Conservation (phyloP, 768 basidiomycete genomes). For the Lanmaoa pseudosensibilis region DNA sequence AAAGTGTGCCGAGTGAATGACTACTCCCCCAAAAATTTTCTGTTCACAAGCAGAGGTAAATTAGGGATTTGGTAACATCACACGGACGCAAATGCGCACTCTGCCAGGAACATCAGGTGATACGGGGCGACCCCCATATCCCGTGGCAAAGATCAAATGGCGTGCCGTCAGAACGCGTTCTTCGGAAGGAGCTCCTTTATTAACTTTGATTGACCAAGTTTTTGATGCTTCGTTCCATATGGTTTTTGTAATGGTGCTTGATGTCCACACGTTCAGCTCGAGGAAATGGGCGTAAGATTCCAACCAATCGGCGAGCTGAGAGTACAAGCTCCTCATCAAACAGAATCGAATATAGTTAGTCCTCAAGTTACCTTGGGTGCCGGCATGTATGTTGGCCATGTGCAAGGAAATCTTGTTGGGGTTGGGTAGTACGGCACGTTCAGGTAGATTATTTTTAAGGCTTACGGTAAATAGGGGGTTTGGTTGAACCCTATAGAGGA, state of each 20-base stretch:
- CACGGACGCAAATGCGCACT: background rate
- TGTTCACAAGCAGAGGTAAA: constrained; percentile 5
- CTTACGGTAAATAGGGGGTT: constrained; percentile 48
- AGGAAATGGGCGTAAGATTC: constrained; percentile 54
- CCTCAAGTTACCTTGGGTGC: constrained; percentile 40
- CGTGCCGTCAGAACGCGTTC: constrained; percentile 38
- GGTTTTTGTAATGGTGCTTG: constrained; percentile 37
- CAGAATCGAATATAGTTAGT: background rate
- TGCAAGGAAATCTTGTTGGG: constrained; percentile 45
- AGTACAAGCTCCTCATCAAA: background rate
- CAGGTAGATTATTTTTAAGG: constrained; percentile 5
- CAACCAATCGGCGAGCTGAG: constrained; percentile 56
- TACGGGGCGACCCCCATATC: constrained; percentile 42
- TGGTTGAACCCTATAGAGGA: constrained; percentile 43
- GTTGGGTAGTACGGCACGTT: constrained; percentile 1
- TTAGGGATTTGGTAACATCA: background rate
- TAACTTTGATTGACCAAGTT: constrained; percentile 43
- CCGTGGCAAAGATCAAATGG: constrained; percentile 55
- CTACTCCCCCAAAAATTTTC: constrained; percentile 48
- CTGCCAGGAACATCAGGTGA: constrained; percentile 37
- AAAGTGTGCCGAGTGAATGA: constrained; percentile 49
- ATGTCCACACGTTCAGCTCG: constrained; percentile 61
- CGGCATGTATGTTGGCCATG: constrained; percentile 49
- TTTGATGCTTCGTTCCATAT: constrained; percentile 36
- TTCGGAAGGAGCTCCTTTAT: constrained; percentile 27